Conservation (phyloP, 139 green algal genomes). For the Coelastrella sp. region DNA sequence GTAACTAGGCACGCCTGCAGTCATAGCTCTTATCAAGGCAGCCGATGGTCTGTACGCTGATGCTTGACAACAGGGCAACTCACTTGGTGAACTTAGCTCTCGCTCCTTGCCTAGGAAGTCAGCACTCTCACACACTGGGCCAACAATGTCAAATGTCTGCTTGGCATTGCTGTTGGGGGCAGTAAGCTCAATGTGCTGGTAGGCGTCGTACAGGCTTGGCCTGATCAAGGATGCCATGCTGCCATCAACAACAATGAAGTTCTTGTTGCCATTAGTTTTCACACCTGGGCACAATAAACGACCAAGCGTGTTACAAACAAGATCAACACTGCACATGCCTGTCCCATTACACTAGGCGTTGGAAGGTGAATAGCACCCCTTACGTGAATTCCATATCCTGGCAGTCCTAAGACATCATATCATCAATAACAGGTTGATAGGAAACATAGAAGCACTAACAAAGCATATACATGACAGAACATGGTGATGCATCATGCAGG, state of each 20-base stretch:
- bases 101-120: slow-evolving; percentile 97
- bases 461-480: too few species aligned
- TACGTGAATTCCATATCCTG: too few species aligned
- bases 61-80: not conserved
- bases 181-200: slow-evolving; percentile 98
- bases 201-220: slow-evolving; percentile 91
- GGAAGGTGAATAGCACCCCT: too few species aligned
- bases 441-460: too few species aligned
- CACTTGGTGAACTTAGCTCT: slow-evolving; percentile 71
- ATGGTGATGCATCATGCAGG: too few species aligned
- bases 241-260: slow-evolving; percentile 97
- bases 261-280: slow-evolving; percentile 98
- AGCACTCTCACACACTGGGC: slow-evolving; percentile 96
- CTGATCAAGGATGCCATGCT: slow-evolving; percentile 97
- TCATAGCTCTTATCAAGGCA: not conserved
- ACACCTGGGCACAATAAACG: slow-evolving; percentile 69
- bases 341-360: too few species aligned
- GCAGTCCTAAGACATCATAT: too few species aligned
- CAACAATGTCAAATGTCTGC: slow-evolving; percentile 91
- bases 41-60: not conserved
- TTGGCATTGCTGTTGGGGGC: slow-evolving; percentile 60
- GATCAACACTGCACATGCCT: too few species aligned
- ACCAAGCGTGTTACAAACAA: too few species aligned
- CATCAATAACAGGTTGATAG: too few species aligned
- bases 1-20: too few species aligned